Evolutionary conservation across 768 basidiomycete species (phyloP), one percentile per base, ranked within the genome.

Genomic region (Boletus subcaerulescens): DNA sequence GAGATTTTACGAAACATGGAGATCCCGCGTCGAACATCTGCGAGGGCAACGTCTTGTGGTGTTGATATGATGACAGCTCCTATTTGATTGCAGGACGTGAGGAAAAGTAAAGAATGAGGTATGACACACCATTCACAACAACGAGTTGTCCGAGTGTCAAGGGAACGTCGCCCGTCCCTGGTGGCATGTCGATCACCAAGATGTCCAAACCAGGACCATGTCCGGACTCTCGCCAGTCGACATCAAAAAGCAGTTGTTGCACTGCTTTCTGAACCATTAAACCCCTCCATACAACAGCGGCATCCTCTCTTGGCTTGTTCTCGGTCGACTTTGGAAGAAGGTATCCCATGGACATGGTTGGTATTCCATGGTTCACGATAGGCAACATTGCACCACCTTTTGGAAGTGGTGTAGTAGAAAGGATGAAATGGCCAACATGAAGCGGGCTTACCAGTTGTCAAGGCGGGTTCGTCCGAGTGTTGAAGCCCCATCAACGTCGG

Each of bases 181-280:
- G 96, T 3, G 96, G 96, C 87, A 97, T 93, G 68, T 99, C 96
- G 24, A 98, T 75, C 8, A 98, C 89, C 15, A 99, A 78, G 0
- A 93, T 77, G 63, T 99, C 96, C 31, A 98, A 72, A 4, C 82
- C 82, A 0, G 69, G 73, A 15, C 74, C 66, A 42, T 55, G 36
- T 43, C 46, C 64, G 6, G 56, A 60, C 20, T 68, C 70, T 35
- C 80, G 69, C 95, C 96, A 98, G 68, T 98, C 95, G 6, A 97
- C 93, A 60, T 98, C 93, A 64, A 99, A 98, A 1, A 98, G 79
- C 0, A 98, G 78, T 67, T 98, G 95, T 68, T 98, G 95, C 0
- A 95, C 93, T 24, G 95, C 94, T 66, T 98, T 98, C 73, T 96
- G 94, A 1, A 98, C 96, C 96, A 98, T 98, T 20, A 97, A 80